Evolutionary conservation across 805 yeast genomes (phyloP).

Genomic region (Nakazawaea populi): DNA sequence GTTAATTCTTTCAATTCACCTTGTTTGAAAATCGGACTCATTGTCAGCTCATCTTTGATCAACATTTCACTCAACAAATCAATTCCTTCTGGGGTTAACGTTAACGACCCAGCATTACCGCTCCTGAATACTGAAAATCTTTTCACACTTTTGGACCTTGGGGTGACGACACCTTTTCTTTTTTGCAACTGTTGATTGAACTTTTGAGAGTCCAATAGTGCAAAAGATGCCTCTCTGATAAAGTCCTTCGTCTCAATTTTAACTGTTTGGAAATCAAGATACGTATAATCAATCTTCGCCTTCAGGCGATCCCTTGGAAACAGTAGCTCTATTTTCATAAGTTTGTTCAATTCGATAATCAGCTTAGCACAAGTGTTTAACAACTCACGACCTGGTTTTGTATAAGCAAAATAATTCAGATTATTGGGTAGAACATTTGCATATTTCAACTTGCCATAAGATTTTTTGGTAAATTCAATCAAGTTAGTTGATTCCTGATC

Average conservation of each 20-base stretch:
- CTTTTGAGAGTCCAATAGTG: slow-evolving; percentile 39
- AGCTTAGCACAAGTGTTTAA: slow-evolving; percentile 2
- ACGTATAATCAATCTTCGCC: slow-evolving; percentile 17
- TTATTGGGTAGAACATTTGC: neutral
- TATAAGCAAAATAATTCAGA: neutral
- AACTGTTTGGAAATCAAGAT: slow-evolving; percentile 58
- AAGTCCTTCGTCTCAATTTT: slow-evolving; percentile 56
- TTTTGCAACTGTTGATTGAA: slow-evolving; percentile 21
- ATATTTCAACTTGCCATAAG: neutral
- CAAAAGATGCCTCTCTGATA: slow-evolving; percentile 54
- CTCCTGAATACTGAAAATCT: slow-evolving; percentile 46
- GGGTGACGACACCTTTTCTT: slow-evolving; percentile 15
- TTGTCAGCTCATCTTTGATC: slow-evolving; percentile 18
- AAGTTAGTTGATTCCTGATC: neutral
- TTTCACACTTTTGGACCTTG: slow-evolving; percentile 25
- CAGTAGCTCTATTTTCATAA: neutral
- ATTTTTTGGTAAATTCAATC: neutral
- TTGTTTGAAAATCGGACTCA: slow-evolving; percentile 13
- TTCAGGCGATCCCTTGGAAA: neutral
- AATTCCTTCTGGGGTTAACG: slow-evolving; percentile 42
- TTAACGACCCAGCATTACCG: slow-evolving; percentile 44
- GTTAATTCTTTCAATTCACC: slow-evolving; percentile 2
- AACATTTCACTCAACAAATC: slow-evolving; percentile 29
- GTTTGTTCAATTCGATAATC: slow-evolving; percentile 3
- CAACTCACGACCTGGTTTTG: neutral